These are phyloP conservation scores for Rosa multiflora DNA, from an alignment of 306 rosid genomes.

Conservation along the genomic window DNA sequence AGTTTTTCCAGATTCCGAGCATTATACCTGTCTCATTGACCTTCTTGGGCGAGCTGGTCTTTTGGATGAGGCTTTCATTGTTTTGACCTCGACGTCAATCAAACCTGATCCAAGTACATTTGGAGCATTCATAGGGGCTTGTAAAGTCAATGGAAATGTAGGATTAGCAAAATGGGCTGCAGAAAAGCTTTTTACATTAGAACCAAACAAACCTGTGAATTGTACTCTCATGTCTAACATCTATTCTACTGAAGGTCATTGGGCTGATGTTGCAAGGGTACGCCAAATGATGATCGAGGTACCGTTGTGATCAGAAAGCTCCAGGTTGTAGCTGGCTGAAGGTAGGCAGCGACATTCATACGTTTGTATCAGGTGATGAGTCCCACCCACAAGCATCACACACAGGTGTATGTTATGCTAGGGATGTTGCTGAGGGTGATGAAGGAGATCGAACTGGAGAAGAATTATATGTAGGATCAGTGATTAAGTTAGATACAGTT, in stretches of 20 bases:
- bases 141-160: constrained; percentile 56
- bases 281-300: constrained; percentile 46
- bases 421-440: constrained; percentile 40
- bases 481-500: not conserved
- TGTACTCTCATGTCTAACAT: constrained; percentile 56
- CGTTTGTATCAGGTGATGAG: too few relatives aligned
- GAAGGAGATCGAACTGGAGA: constrained; percentile 29
- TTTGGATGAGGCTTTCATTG: constrained; percentile 56
- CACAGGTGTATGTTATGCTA: constrained; percentile 35
- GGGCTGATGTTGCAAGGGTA: constrained; percentile 60
- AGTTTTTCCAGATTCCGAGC: constrained; percentile 55
- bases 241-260: constrained; percentile 60
- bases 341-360: too few relatives aligned
- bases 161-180: constrained; percentile 60
- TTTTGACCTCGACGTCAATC: constrained; percentile 47
- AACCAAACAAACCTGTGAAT: constrained; percentile 56
- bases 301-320: too few relatives aligned
- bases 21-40: constrained; percentile 62
- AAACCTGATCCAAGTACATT: constrained; percentile 48
- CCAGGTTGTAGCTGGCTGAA: too few relatives aligned
- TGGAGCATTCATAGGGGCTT: constrained; percentile 76
- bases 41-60: constrained; percentile 73
- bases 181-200: constrained; percentile 48
- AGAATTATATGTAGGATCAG: not conserved
- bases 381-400: too few relatives aligned